Evolutionary conservation across 2,329 filamentous ascomycete genomes (phyloP).

Genomic region (Nothopassalora personata): DNA sequence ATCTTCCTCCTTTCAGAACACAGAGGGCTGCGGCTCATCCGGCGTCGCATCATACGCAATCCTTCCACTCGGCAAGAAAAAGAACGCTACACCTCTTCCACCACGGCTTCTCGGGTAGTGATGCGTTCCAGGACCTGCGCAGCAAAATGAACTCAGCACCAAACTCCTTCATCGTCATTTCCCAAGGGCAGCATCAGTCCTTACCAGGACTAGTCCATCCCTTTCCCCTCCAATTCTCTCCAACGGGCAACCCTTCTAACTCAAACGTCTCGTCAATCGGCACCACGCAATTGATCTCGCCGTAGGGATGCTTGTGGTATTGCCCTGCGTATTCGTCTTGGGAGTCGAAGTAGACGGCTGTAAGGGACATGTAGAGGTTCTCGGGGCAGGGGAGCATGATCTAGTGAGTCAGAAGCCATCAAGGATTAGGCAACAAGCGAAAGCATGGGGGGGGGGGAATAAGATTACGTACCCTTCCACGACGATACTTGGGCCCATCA

Average conservation of each 20-base stretch:
- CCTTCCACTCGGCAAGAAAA: slow-evolving; percentile 52
- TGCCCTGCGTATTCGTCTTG: slow-evolving; percentile 48
- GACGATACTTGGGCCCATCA: slow-evolving; percentile 43
- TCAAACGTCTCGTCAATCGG: slow-evolving; percentile 46
- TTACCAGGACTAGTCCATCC: slow-evolving; percentile 51
- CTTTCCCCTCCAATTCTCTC: slow-evolving; percentile 49
- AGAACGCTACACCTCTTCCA: slow-evolving; percentile 49
- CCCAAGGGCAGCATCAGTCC: too few relatives aligned
- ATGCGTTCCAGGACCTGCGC: slow-evolving; percentile 45
- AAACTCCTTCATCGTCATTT: too few relatives aligned
- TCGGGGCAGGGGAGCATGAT: slow-evolving; percentile 43
- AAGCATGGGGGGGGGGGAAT: too few relatives aligned
- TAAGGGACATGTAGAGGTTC: slow-evolving; percentile 52
- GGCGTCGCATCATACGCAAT: slow-evolving; percentile 48
- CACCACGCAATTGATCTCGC: slow-evolving; percentile 31
- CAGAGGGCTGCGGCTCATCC: slow-evolving; percentile 26
- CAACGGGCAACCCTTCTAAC: slow-evolving; percentile 47
- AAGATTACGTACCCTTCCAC: slow-evolving; percentile 36
- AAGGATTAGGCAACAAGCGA: too few relatives aligned
- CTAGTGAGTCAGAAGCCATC: slow-evolving; percentile 15
- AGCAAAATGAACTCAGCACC: too few relatives aligned
- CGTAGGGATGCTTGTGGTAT: slow-evolving; percentile 37
- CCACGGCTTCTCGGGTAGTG: slow-evolving; percentile 52
- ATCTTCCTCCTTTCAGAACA: not conserved
- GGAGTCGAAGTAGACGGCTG: slow-evolving; percentile 54